These are phyloP conservation scores for Rhododendron williamsianum DNA, from an alignment of 148 eudicot genomes.

Conservation along the genomic window DNA sequence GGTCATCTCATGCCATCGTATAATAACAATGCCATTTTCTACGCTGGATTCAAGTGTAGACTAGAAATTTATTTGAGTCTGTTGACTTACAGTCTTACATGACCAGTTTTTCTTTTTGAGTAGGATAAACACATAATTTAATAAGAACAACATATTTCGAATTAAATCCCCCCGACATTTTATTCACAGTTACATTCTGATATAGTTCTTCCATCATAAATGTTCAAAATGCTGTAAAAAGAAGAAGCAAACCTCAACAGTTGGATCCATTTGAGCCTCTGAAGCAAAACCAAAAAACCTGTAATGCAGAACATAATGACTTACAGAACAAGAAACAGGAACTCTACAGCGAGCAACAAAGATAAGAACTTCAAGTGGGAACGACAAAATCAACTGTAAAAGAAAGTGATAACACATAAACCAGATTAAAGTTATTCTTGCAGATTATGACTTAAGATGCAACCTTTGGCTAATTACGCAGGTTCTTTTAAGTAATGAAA, in stretches of 20 bases:
- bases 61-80: neutral
- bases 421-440: neutral
- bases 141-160: neutral
- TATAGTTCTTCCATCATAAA: neutral
- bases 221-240: neutral
- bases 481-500: neutral
- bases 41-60: neutral
- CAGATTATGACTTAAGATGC: neutral
- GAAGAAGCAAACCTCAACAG: conserved; percentile 58
- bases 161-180: neutral
- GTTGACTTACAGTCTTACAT: neutral
- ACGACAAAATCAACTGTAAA: neutral
- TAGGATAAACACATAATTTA: conserved; percentile 16
- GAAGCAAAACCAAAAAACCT: conserved; percentile 96
- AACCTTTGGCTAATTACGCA: neutral
- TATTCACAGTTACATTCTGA: neutral
- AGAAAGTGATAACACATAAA: neutral
- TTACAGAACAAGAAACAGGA: neutral
- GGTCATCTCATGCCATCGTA: neutral
- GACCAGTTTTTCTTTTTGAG: neutral
- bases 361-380: neutral
- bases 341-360: neutral
- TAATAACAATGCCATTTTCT: neutral
- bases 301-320: conserved; percentile 18
- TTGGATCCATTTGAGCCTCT: conserved; percentile 93